These are phyloP conservation scores for Grosmannia serpens DNA, from an alignment of 2,329 filamentous ascomycete genomes.

Conservation along the genomic window DNA sequence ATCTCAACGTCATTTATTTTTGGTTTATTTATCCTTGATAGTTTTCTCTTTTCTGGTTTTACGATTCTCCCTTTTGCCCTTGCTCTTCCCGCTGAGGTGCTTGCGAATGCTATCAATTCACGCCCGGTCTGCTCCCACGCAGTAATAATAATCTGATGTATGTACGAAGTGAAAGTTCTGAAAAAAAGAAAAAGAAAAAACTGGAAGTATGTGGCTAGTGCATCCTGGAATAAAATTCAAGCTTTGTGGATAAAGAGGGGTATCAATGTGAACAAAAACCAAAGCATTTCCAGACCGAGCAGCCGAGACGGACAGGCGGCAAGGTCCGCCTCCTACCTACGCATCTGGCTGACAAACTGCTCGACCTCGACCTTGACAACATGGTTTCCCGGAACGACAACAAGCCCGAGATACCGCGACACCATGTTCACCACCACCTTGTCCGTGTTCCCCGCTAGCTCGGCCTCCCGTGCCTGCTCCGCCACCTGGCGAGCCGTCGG, in stretches of 20 bases:
- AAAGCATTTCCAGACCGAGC: not conserved
- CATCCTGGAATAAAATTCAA: not conserved
- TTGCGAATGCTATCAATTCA: not conserved
- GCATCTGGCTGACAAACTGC: conserved; percentile 51
- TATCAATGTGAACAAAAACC: not conserved
- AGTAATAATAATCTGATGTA: not conserved
- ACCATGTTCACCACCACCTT: conserved; percentile 59
- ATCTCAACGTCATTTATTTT: not conserved
- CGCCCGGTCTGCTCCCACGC: not conserved
- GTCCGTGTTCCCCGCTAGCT: conserved; percentile 19
- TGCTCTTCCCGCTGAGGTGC: not conserved
- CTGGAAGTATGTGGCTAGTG: not conserved
- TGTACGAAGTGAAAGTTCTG: not conserved
- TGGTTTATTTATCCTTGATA: not conserved
- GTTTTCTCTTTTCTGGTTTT: not conserved
- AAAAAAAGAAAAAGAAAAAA: not conserved
- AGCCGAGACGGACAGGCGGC: not conserved
- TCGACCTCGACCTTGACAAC: conserved; percentile 85
- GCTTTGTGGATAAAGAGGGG: not conserved
- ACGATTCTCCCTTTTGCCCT: not conserved
- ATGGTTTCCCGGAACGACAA: conserved; percentile 79
- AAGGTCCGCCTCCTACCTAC: not conserved
- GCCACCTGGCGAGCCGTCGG: conserved; percentile 43
- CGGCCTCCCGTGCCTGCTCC: conserved; percentile 21
- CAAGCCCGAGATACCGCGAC: conserved; percentile 75